phyloP scores from a whole-genome alignment of 306 rosid genomes.

The Trifolium fragiferum region DNA sequence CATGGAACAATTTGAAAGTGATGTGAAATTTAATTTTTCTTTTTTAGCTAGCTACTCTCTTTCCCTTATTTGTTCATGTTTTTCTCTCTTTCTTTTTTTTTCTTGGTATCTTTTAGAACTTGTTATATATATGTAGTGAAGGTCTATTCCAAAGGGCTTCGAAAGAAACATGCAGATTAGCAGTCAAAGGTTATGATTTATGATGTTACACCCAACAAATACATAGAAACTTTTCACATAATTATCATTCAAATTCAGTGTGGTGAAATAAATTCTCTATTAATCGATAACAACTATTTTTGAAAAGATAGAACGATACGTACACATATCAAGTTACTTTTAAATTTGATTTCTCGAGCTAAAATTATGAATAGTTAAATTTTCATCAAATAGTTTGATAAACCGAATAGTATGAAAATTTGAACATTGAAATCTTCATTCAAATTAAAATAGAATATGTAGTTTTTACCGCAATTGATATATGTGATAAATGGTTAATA shows the following conservation, averaged over 20 bases:
- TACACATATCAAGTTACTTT: neutral
- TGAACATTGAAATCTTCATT: too few relatives aligned
- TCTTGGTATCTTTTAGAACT: neutral
- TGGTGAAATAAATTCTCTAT: neutral
- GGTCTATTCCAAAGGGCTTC: neutral
- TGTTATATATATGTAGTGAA: neutral
- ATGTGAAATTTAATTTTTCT: neutral
- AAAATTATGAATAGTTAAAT: neutral
- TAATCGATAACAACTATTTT: too few relatives aligned
- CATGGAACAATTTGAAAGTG: slow-evolving; percentile 27
- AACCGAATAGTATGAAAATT: too few relatives aligned
- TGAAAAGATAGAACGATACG: too few relatives aligned
- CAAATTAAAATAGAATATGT: too few relatives aligned
- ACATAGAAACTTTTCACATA: neutral
- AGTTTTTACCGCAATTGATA: neutral
- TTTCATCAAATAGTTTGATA: neutral
- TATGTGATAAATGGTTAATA: neutral
- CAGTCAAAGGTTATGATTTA: neutral
- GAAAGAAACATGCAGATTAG: neutral
- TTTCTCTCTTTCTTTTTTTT: neutral
- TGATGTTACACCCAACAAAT: neutral
- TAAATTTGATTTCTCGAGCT: neutral
- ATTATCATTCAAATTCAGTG: neutral
- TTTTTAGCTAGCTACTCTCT: neutral
- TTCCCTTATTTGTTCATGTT: neutral